These are phyloP conservation scores for Dactylis glomerata DNA, from an alignment of 176 grass and related monocot species.

Conservation along the genomic window DNA sequence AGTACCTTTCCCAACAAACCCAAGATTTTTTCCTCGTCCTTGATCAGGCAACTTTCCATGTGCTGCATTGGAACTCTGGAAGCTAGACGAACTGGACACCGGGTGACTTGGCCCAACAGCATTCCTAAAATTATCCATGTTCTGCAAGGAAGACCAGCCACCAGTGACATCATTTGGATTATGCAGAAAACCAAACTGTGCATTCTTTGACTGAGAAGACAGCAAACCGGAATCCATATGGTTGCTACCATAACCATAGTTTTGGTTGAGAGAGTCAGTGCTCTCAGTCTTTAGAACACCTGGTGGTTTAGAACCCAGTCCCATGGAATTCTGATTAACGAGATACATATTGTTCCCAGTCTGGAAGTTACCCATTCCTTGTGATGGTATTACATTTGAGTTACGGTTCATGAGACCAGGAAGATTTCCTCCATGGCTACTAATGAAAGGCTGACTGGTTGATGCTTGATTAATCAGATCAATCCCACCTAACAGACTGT, in stretches of 20 bases:
- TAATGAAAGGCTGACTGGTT: constrained; percentile 43
- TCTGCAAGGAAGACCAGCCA: constrained; percentile 41
- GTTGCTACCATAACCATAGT: constrained; percentile 41
- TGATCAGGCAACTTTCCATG: constrained; percentile 55
- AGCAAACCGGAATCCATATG: constrained; percentile 54
- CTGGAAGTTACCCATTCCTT: constrained; percentile 57
- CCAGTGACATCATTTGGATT: constrained; percentile 47
- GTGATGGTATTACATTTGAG: constrained; percentile 41
- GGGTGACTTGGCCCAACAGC: constrained; percentile 32
- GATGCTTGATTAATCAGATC: constrained; percentile 61
- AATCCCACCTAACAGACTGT: constrained; percentile 44
- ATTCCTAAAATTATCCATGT: constrained; percentile 46
- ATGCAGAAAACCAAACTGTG: constrained; percentile 54
- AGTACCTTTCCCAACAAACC: constrained; percentile 97
- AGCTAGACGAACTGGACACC: constrained; percentile 45
- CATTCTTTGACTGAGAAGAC: constrained; percentile 56
- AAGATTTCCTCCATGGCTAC: constrained; percentile 41
- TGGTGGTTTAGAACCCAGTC: constrained; percentile 38
- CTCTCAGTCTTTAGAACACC: constrained; percentile 48
- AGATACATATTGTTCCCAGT: constrained; percentile 35
- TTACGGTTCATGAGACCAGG: constrained; percentile 36
- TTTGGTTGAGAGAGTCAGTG: constrained; percentile 37
- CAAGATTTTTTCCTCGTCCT: constrained; percentile 66
- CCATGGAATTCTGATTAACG: constrained; percentile 43
- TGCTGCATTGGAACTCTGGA: constrained; percentile 35